A percentile compares a stretch with the other conserved stretches of the same genome.
These are phyloP conservation scores for Claviceps humidiphila DNA, from an alignment of 2,329 filamentous ascomycete species.

Conservation along the genomic window DNA sequence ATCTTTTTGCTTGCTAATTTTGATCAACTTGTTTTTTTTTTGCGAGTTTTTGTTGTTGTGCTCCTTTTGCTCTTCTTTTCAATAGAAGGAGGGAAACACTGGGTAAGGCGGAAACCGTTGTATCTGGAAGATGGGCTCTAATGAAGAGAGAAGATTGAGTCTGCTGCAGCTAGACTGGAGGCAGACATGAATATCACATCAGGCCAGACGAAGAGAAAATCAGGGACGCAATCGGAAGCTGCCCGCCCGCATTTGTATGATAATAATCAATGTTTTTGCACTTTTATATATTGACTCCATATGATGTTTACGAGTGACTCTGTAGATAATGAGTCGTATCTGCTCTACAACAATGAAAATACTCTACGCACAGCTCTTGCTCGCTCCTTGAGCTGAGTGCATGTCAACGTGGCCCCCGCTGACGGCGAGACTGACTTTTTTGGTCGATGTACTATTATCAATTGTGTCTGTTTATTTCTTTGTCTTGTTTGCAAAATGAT, in stretches of 20 bases:
- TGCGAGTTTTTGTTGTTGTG: background rate
- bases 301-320: no score
- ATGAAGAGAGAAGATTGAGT: background rate
- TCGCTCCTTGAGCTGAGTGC: background rate
- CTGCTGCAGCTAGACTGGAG: conserved; percentile 6
- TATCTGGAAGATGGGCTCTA: background rate
- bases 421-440: no score
- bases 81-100: background rate
- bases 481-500: background rate
- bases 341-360: background rate
- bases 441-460: no score
- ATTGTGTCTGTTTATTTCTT: background rate
- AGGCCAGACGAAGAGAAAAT: conserved; percentile 4
- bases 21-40: no score
- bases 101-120: background rate
- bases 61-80: background rate
- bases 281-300: background rate
- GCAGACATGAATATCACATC: background rate
- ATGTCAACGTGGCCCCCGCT: background rate
- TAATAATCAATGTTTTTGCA: conserved; percentile 3
- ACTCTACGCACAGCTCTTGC: background rate
- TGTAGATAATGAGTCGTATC: background rate
- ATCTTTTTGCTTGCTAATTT: background rate
- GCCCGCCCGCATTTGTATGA: conserved; percentile 9
- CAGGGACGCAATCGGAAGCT: background rate